Base-by-base conservation (phyloP, 805 yeast genomes). In the Starmerella kuoi region DNA sequence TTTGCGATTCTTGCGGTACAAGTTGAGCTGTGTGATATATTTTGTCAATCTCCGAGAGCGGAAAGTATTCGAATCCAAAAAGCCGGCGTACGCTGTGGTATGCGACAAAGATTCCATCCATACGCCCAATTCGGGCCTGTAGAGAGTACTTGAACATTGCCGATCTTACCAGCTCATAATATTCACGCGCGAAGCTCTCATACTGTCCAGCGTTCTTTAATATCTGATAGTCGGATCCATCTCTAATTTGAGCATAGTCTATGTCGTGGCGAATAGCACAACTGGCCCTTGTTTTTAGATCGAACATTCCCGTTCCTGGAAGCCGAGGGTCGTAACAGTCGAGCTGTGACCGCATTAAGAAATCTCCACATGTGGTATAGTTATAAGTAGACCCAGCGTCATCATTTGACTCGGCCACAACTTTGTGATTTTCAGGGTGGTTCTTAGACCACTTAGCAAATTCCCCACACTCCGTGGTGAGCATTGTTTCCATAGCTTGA, bases 91-190 rank as follows among this genome's bases (percentile, higher is more conserved):
- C 71, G 58, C 87, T 88, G 60, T 88, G 98, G 59, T 78, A 88
- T 0, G 95, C 95, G 14, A 88, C 69, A 52, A 83, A 85, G 2
- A 91, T 84, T 5, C 98, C 98, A 61, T 87, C 96, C 97, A 91
- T 88, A 53, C 81, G 77, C 2, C 97, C 98, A 32, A 88, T 81
- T 48, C 96, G 69, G 0, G 95, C 97, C 60, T 91, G 97, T 50
- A 88, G 67, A 2, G 82, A 72, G 56, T 88, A 88, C 61, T 88
- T 88, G 52, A 88, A 64, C 61, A 88, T 62, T 0, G 91, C 79
- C 2, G 88, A 73, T 44, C 82, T 64, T 15, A 78, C 72, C 53
- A 88, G 68, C 55, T 88, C 97, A 47, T 65, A 68, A 57, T 72
- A 69, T 55, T 88, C 98, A 17, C 87, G 66, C 52, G 81, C 85